Percentiles rank a stretch among this genome's conserved stretches.
Conservation (phyloP, 345 rosid species). For the Alliaria petiolata region DNA sequence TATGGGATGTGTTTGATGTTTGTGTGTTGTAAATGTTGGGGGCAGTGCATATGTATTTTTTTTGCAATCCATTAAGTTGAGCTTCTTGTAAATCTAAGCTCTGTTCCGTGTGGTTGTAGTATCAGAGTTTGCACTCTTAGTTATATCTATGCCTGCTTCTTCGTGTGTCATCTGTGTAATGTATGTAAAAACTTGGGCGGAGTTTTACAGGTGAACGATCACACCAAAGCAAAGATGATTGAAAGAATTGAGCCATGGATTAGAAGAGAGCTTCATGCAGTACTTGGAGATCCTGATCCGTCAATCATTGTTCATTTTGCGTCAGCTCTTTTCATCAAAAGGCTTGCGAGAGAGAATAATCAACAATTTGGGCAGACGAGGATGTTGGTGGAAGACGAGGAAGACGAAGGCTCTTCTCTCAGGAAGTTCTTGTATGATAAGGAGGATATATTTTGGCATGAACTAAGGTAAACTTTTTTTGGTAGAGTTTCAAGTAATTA, state of each 20-base stretch:
- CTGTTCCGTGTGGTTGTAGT: too few species aligned
- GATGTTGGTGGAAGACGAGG: constrained; percentile 10
- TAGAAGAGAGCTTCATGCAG: constrained; percentile 62
- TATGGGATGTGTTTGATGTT: neutral
- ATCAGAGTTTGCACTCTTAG: too few species aligned
- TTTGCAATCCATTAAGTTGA: neutral
- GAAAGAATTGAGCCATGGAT: constrained; percentile 70
- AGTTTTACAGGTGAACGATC: constrained; percentile 25
- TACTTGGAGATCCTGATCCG: constrained; percentile 69
- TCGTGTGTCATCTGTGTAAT: neutral
- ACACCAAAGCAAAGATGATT: constrained; percentile 32
- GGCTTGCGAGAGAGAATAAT: too few species aligned
- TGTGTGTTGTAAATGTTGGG: too few species aligned
- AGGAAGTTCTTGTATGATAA: constrained; percentile 32
- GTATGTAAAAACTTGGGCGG: constrained; percentile 19
- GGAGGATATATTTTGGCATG: constrained; percentile 67
- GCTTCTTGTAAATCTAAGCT: neutral
- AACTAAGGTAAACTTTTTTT: constrained; percentile 50
- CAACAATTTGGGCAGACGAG: too few species aligned
- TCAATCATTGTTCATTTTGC: constrained; percentile 66
- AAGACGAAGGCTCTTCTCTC: constrained; percentile 42
- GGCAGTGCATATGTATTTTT: too few species aligned
- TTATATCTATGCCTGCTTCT: neutral
- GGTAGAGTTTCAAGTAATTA: neutral
- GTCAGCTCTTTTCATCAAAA: constrained; percentile 46